Percentiles rank a stretch among this genome's conserved stretches.
Evolutionary conservation across 1,284 basidiomycete species (phyloP).

Genomic region (Boletus calvinii): DNA sequence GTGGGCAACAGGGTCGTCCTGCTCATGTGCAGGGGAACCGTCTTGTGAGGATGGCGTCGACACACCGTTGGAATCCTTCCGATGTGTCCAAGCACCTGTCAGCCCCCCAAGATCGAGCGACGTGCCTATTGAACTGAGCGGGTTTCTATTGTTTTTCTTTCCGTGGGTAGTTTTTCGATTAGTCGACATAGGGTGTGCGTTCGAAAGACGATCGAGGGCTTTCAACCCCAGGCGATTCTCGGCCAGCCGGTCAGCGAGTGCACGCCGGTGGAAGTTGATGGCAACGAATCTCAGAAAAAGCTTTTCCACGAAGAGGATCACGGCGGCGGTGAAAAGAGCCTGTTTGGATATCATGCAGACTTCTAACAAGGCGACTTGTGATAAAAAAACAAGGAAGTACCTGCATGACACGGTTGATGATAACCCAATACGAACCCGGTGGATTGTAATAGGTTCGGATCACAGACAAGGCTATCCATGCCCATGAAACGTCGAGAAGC

Average conservation of each 20-base stretch:
- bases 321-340: constrained; percentile 62
- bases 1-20: constrained; percentile 23
- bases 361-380: neutral
- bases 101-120: constrained; percentile 32
- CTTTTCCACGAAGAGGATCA: constrained; percentile 69
- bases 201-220: constrained; percentile 67
- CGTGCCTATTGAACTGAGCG: constrained; percentile 30
- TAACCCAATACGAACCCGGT: constrained; percentile 63
- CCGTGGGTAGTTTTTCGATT: constrained; percentile 33
- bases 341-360: constrained; percentile 26
- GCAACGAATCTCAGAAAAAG: constrained; percentile 70
- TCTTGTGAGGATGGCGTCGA: constrained; percentile 9
- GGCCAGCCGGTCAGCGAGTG: constrained; percentile 66
- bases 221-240: constrained; percentile 69
- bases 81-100: constrained; percentile 26
- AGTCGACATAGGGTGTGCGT: constrained; percentile 47
- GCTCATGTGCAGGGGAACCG: constrained; percentile 4
- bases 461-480: constrained; percentile 68
- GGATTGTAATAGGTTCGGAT: constrained; percentile 58
- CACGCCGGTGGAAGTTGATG: constrained; percentile 76
- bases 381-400: constrained; percentile 32
- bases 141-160: constrained; percentile 38
- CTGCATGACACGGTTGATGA: constrained; percentile 70
- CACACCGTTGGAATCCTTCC: constrained; percentile 25
- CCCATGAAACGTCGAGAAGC: constrained; percentile 61